These are phyloP conservation scores for Gonium pectorale DNA, from an alignment of 139 green algal genomes.

Conservation along the genomic window DNA sequence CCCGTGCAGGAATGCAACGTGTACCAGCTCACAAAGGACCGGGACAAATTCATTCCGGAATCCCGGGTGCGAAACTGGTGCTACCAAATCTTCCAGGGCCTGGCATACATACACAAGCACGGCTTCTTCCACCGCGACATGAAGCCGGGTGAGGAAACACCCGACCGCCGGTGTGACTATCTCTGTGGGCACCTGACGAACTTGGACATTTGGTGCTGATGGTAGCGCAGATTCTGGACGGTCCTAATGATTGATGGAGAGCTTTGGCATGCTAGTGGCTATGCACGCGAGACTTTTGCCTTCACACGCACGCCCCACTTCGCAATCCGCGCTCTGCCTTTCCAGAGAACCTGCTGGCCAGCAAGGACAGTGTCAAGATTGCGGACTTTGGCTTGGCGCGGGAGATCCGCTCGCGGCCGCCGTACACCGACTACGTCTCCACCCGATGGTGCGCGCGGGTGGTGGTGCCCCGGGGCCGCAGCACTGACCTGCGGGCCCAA, in stretches of 20 bases:
- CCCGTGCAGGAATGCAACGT: slow-evolving; percentile 89
- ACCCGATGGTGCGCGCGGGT: slow-evolving; percentile 87
- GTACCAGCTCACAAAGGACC: slow-evolving; percentile 96
- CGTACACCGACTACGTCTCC: slow-evolving; percentile 97
- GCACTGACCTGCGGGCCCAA: too few species aligned
- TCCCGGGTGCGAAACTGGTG: slow-evolving; percentile 85
- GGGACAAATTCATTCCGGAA: slow-evolving; percentile 86
- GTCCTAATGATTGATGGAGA: too few species aligned
- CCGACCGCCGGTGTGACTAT: too few species aligned
- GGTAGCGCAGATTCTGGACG: too few species aligned
- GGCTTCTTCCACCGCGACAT: slow-evolving; percentile 98
- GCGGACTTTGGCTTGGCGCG: slow-evolving; percentile 97
- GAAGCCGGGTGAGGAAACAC: slow-evolving; percentile 92
- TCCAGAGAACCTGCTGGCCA: slow-evolving; percentile 93
- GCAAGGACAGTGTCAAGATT: slow-evolving; percentile 90
- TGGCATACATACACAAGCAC: slow-evolving; percentile 96
- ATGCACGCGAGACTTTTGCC: too few species aligned
- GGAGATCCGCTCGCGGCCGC: slow-evolving; percentile 86
- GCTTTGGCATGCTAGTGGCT: too few species aligned
- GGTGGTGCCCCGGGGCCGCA: too few species aligned
- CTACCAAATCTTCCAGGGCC: slow-evolving; percentile 91
- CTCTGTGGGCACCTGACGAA: too few species aligned
- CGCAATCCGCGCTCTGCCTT: too few species aligned
- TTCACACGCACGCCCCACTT: too few species aligned
- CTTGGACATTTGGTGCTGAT: too few species aligned